Evolutionary conservation across 345 rosid genomes (phyloP), one percentile per base, ranked within the genome.

Genomic region (Eucalyptus curtisii): DNA sequence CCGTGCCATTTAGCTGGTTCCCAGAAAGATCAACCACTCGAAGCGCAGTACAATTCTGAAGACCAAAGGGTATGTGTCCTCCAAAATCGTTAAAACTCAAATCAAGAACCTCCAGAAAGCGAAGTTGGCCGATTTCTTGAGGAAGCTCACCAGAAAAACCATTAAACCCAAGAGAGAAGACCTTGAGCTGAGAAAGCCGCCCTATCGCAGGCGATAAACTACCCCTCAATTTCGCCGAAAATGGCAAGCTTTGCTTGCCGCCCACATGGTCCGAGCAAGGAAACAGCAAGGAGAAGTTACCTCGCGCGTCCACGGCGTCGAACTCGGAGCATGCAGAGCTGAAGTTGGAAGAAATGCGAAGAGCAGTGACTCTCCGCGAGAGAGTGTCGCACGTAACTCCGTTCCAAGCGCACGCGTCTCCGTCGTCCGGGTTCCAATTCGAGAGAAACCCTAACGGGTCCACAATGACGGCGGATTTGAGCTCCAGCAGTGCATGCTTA

Each of bases 391-490:
- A 93, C 20, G 89, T 71, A 48, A 93, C 92, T 42, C 95, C 95
- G 22, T 40, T 76, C 95, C 95, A 93, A 48, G 90, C 88, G 87
- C 95, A 93, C 16, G 91, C 87, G 90, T 90, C 89, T 44, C 53
- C 68, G 87, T 93, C 95, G 24, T 87, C 86, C 55, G 95, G 91
- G 88, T 91, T 89, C 95, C 95, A 94, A 85, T 87, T 89, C 25
- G 94, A 90, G 64, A 94, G 91, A 49, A 94, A 90, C 91, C 94
- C 91, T 66, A 93, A 59, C 6, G 93, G 93, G 91, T 94, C 95
- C 31, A 68, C 89, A 68, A 89, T 88, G 42, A 94, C 88, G 79
- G 92, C 90, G 71, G 93, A 91, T 90, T 94, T 93, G 88, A 93
- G 88, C 87, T 88, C 82, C 44, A 93, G 88, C 82, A 93, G 85